Evolutionary conservation across 148 eudicot species (phyloP), one percentile per base, ranked within the genome.

Genomic region (Pharnaceum exiguum): DNA sequence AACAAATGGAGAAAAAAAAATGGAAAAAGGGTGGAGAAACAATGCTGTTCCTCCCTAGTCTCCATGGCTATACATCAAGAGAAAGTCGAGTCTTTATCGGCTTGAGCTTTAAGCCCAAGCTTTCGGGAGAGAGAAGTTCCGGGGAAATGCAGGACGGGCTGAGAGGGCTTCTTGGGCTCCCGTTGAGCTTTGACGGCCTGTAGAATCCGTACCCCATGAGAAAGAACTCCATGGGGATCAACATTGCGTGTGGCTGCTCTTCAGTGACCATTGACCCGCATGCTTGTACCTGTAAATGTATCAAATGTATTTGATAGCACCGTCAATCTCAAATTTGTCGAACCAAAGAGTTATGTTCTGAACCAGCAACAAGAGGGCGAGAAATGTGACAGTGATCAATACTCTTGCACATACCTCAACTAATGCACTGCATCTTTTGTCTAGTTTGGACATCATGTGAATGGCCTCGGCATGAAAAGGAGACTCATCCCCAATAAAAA

Each of bases 231-330:
- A 89, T 54, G 0, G 99, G 96, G 57, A 89, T 77, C 46, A 94
- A 49, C 93, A 94, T 94, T 37, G 96, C 99, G 51, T 83, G 95
- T 1, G 99, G 96, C 59, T 94, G 96, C 80, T 94, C 99, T 55
- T 94, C 91, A 30, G 96, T 94, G 54, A 94, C 96, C 90, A 94
- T 75, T 56, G 99, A 94, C 62, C 99, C 96, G 56, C 99, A 94
- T 44, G 73, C 69, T 59, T 83, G 96, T 22, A 94, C 99, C 99
- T 94, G 71, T 55, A 59, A 18, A 12, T 5, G 22, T 2, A 39
- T 35, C 27, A 32, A 32, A n/a, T n/a, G n/a, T n/a, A n/a, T n/a
- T n/a, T n/a, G n/a, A n/a, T n/a, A n/a, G n/a, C n/a, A n/a, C n/a
- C n/a, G n/a, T n/a, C n/a, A n/a, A n/a, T n/a, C n/a, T n/a, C n/a